Evolutionary conservation across 139 green algal species (phyloP), one percentile per base, ranked within the genome.

Genomic region (Chlorella sorokiniana): DNA sequence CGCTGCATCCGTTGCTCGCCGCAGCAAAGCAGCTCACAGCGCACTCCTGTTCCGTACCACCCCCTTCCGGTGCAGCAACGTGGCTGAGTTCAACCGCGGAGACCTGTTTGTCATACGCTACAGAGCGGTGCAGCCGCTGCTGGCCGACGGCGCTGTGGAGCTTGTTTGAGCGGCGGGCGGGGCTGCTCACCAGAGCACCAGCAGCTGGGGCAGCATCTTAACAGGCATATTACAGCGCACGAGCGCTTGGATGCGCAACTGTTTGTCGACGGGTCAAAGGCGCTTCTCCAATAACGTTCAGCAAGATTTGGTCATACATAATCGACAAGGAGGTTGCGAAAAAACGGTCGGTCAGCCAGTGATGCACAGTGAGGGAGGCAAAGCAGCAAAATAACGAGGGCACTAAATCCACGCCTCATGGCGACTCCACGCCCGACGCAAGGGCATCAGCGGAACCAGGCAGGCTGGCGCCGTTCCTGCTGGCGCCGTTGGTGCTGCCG

Each of bases 31-130:
- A 37, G 38, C 38, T 59, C 48, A 11, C 48, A 59, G 11, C 48
- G 48, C 48, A 11, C 25, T 35, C 3, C 67, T 37, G 33, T 7
- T 42, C n/a, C 31, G 4, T 54, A 31, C 0, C 6, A 0, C 48
- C 71, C 18, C 35, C 33, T n/a, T 44, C 1, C 45, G 20, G 11
- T 75, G 72, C 78, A 88, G 84, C 59, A 85, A 89, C 6, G 89
- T 76, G 44, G 72, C 81, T 0, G 86, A 91, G 29, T 89, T 91
- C 70, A 83, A 84, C 70, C 80, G 83, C 23, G 88, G 76, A 10
- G 88, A 91, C 69, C 54, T 91, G 83, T 91, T 87, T 82, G 82
- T 91, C 1, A 87, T 88, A 29, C 82, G 86, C 4, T 91, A 90
- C 54, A 51, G 77, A 7, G 67, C 82, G 11, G 68, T 91, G 16